These are phyloP conservation scores for Elongisporangium prolatum DNA, from an alignment of 352 stramenopile genomes.

Conservation along the genomic window DNA sequence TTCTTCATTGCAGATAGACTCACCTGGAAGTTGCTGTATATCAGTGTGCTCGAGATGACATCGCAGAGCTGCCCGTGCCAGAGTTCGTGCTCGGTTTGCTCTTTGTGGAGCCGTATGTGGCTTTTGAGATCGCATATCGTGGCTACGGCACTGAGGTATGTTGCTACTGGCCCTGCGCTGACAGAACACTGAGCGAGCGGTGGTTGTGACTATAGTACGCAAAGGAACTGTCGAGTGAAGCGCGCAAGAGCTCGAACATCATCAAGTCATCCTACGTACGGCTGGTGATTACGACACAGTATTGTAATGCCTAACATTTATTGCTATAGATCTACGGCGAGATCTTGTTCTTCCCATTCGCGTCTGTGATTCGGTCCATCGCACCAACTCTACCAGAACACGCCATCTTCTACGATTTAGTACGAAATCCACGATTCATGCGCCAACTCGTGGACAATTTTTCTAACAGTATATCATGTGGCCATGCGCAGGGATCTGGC, in stretches of 20 bases:
- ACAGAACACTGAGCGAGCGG: background rate
- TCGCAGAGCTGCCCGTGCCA: slow-evolving; percentile 64
- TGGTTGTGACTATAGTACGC: slow-evolving; percentile 40
- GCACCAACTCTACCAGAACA: slow-evolving; percentile 58
- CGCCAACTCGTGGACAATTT: background rate
- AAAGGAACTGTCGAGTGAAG: slow-evolving; percentile 78
- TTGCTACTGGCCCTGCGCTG: background rate
- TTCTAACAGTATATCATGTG: background rate
- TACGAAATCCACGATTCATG: slow-evolving; percentile 11
- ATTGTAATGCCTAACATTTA: background rate
- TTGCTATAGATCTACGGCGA: slow-evolving; percentile 74
- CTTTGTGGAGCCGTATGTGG: slow-evolving; percentile 64
- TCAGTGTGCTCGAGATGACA: slow-evolving; percentile 59
- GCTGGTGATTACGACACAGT: background rate
- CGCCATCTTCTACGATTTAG: slow-evolving; percentile 80
- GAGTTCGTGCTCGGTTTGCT: slow-evolving; percentile 82
- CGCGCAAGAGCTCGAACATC: slow-evolving; percentile 69
- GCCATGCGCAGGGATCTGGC: slow-evolving; percentile 53
- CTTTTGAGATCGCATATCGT: slow-evolving; percentile 59
- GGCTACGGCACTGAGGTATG: slow-evolving; percentile 59
- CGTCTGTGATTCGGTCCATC: slow-evolving; percentile 61
- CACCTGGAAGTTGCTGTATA: background rate
- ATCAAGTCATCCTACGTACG: slow-evolving; percentile 78
- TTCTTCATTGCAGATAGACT: background rate
- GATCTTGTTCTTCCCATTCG: slow-evolving; percentile 84